Evolutionary conservation across 805 yeast genomes (phyloP), one percentile per base, ranked within the genome.

Genomic region (Candida glaebosa): DNA sequence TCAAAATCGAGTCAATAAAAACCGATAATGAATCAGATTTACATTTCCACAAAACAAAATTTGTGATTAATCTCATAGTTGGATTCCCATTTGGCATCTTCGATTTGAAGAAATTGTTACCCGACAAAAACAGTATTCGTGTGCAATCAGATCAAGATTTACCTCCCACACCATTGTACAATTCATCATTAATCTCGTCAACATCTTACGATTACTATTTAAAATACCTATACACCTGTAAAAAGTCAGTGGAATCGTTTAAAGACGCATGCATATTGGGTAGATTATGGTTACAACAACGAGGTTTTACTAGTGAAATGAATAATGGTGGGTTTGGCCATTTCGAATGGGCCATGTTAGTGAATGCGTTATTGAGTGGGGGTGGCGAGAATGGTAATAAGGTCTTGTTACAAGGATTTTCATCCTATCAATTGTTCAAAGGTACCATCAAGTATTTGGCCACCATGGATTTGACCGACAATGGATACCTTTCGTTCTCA

Each of bases 371-470:
- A 40, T 67, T 93, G 33, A 80, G 82, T 46, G 96, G 96, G 52
- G 95, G 95, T 51, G 90, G 91, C 44, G 61, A 67, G 5, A 73
- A 71, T 49, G 93, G 95, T 10, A 84, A 82, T 53, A 84, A 81
- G 53, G 82, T 88, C 18, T 69, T 93, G 41, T 61, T 89, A 30
- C 84, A 82, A 51, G 99, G 98, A 0, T 91, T 85, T 60, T 88
- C 96, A 3, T 84, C 95, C 17, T 93, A 89, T 58, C 99, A 93
- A 65, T 68, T 93, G 39, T 93, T 93, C 71, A 90, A 87, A 58
- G 96, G 95, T 57, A 81, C 87, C 1, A 73, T 93, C 42, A 80
- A 81, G 52, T 90, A 84, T 56, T 58, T 91, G 46, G 95, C 96
- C 2, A 78, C 86, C 2, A 81, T 82, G 73, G 95, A 89, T 60